phyloP scores from a whole-genome alignment of 1,284 basidiomycete genomes.

The Ceratobasidium sp. region DNA sequence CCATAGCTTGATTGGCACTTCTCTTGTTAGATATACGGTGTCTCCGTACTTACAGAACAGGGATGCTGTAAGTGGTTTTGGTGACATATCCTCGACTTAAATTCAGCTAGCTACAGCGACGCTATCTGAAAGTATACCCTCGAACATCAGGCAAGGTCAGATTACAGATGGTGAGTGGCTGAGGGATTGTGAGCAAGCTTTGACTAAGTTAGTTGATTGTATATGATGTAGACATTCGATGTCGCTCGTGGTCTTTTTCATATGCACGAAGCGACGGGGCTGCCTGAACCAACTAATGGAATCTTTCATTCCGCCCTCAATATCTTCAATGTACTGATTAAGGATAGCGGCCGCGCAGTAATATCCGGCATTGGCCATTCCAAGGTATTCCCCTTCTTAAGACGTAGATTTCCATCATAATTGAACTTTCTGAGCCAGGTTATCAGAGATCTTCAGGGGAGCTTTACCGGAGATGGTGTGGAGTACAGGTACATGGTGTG shows the following conservation, averaged over 20 bases:
- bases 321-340: conserved; percentile 35
- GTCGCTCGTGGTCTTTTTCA: conserved; percentile 31
- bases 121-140: conserved; percentile 21
- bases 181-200: too few species aligned
- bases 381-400: not conserved
- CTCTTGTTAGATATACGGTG: conserved; percentile 20
- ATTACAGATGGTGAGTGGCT: conserved; percentile 25
- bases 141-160: not conserved
- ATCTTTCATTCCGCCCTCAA: conserved; percentile 34
- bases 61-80: conserved; percentile 18
- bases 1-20: not conserved
- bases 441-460: conserved; percentile 24
- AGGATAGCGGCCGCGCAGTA: conserved; percentile 33
- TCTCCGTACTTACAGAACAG: conserved; percentile 26
- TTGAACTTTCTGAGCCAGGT: not conserved
- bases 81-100: too few species aligned
- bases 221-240: conserved; percentile 1
- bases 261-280: conserved; percentile 19
- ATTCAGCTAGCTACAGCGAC: not conserved
- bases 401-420: too few species aligned
- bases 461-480: conserved; percentile 31
- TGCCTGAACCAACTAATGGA: conserved; percentile 6
- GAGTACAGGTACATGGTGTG: conserved; percentile 39
- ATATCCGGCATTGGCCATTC: conserved; percentile 43
- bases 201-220: not conserved